Evolutionary conservation across 441 rosid species (phyloP), one percentile per base, ranked within the genome.

Genomic region (Populus tomentosa): DNA sequence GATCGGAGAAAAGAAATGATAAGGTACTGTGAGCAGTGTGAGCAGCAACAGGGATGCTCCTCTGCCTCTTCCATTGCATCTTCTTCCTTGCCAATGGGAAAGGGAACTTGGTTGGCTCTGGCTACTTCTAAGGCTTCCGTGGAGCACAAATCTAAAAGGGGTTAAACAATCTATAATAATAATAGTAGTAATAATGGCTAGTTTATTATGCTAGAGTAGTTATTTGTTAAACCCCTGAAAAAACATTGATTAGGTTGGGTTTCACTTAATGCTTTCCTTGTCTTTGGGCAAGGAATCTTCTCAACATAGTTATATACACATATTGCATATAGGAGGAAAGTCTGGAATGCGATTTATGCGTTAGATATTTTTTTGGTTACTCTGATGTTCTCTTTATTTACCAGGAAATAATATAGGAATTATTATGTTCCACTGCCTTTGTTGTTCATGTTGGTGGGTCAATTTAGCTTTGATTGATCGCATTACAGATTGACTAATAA

Each of bases 91-190:
- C 8, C 85, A 32, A 69, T 4, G 4, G 32, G 32, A 30, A 30
- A 30, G 4, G 81, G 76, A 21, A 38, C 87, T 6, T 87, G 88
- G 88, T n/a, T 84, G 78, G 88, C 85, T 76, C 77, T 85, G 30
- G 79, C 86, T 11, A 70, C 78, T 69, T 77, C 85, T 21, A 77
- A 62, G 21, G 78, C 75, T 30, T 40, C 81, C 42, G 40, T 75
- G 66, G 79, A 73, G 61, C 71, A 77, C 10, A 82, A 78, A 59
- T 82, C 62, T 40, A 70, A 46, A 66, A 40, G 76, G 66, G 78
- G 68, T 70, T 78, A 77, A 79, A 61, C 33, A 23, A 2, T 62
- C n/a, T 28, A 26, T 10, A 5, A 14, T 6, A 23, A 28, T 13
- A 36, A 26, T 18, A 30, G 0, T 30, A 30, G 32, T 30, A 30